Evolutionary conservation across 1,284 basidiomycete species (phyloP), one percentile per base, ranked within the genome.

Genomic region (Puccinia polysora): DNA sequence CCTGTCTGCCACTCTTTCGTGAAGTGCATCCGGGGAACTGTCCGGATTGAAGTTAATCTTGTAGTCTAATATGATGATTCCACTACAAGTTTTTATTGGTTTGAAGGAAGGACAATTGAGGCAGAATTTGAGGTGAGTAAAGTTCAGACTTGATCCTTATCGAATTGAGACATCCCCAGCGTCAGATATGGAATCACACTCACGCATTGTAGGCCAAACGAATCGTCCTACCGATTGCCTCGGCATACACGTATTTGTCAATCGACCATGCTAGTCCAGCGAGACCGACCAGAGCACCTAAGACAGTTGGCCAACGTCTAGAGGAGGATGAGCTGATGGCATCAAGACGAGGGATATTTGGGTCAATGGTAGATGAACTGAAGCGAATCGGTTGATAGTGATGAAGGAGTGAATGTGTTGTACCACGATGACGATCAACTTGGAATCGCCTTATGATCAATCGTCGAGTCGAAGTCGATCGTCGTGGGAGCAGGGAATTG

Each of bases 1-100:
- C 59, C 89, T 82, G n/a, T 86, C 81, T 0, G 90, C 90, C 10
- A 92, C 89, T 55, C 91, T 85, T 74, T 88, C 85, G 75, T 95
- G 91, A 2, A 95, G 82, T 23, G 84, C 82, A 62, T 84, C 81
- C 20, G 88, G 85, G 6, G 65, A 58, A 82, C 81, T 88, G 83
- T 75, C 84, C 80, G 72, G 86, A 81, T 73, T 82, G 77, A 94
- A 94, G 80, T 93, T 92, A 72, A 89, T 79, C 78, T 94, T 94
- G 81, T 92, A 69, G 28, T 69, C 67, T 18, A 60, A 8, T 6
- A 69, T 50, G 18, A 49, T 34, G 28, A 69, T 43, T 0, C 53
- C 53, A 32, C 67, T 69, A n/a, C n/a, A n/a, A n/a, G n/a, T n/a
- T n/a, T n/a, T n/a, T n/a, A n/a, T n/a, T n/a, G n/a, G 50, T 23